phyloP scores from a whole-genome alignment of 1,139 yeast species.

The Wickerhamiella pararugosa region DNA sequence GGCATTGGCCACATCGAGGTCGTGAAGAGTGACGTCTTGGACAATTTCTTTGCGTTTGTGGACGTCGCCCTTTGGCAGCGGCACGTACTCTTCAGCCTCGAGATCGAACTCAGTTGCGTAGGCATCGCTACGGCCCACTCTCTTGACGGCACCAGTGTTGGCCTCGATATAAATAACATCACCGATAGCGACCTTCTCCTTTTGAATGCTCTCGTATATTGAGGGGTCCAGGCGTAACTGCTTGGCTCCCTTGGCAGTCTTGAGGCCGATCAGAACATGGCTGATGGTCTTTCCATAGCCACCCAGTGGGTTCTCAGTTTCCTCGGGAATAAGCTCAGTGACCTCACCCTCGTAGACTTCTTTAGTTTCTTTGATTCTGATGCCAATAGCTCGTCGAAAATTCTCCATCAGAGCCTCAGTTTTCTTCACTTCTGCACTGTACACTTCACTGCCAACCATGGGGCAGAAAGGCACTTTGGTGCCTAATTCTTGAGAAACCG shows the following conservation, averaged over 20 bases:
- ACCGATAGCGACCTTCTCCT: slow-evolving; percentile 87
- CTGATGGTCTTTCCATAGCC: slow-evolving; percentile 95
- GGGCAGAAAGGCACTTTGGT: slow-evolving; percentile 99
- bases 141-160: slow-evolving; percentile 91
- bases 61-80: slow-evolving; percentile 96
- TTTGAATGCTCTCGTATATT: slow-evolving; percentile 88
- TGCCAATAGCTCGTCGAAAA: slow-evolving; percentile 90
- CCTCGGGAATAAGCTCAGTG: slow-evolving; percentile 91
- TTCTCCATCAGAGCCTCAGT: slow-evolving; percentile 96
- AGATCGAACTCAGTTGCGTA: slow-evolving; percentile 96
- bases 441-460: slow-evolving; percentile 86
- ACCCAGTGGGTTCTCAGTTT: slow-evolving; percentile 90
- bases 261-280: slow-evolving; percentile 86
- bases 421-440: slow-evolving; percentile 94
- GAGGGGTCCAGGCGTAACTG: slow-evolving; percentile 86
- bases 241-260: slow-evolving; percentile 92
- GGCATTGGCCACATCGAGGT: slow-evolving; percentile 89
- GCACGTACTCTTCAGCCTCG: slow-evolving; percentile 98
- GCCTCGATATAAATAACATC: slow-evolving; percentile 96
- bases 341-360: slow-evolving; percentile 99
- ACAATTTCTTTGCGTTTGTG: slow-evolving; percentile 97
- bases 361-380: slow-evolving; percentile 90
- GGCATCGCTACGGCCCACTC: slow-evolving; percentile 97
- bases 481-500: slow-evolving; percentile 92
- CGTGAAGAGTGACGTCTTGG: slow-evolving; percentile 93